Percentiles rank a stretch among this genome's conserved stretches.
Evolutionary conservation across 1,139 yeast species (phyloP).

Genomic region (Zygosaccharomyces pseudobailii): DNA sequence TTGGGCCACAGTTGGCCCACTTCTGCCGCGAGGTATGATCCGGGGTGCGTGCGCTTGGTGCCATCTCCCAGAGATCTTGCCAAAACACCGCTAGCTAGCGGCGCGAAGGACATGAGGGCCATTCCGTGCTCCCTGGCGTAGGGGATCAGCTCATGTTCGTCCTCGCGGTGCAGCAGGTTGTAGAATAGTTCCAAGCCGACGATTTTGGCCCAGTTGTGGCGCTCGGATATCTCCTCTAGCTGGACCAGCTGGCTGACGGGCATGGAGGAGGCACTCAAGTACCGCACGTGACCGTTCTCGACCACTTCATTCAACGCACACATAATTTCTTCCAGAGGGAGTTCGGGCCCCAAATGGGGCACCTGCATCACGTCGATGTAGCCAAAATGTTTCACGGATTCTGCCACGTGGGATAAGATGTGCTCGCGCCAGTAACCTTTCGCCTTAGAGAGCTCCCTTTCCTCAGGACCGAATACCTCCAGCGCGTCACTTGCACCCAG

Average conservation of each 20-base stretch:
- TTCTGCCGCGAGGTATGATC: slow-evolving; percentile 14
- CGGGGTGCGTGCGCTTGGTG: slow-evolving; percentile 22
- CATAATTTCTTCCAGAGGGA: slow-evolving; percentile 46
- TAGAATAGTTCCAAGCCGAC: slow-evolving; percentile 48
- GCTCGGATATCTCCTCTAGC: slow-evolving; percentile 44
- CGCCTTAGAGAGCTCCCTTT: slow-evolving; percentile 27
- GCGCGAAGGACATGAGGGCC: slow-evolving; percentile 50
- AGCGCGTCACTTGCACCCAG: slow-evolving; percentile 25
- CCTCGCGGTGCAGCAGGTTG: slow-evolving; percentile 48
- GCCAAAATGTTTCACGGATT: slow-evolving; percentile 43
- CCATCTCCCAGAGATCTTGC: slow-evolving; percentile 38
- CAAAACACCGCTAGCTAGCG: slow-evolving; percentile 45
- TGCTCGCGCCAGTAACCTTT: slow-evolving; percentile 45
- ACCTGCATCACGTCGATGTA: slow-evolving; percentile 47
- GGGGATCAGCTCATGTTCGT: slow-evolving; percentile 48
- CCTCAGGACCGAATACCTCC: slow-evolving; percentile 12
- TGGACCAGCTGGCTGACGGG: slow-evolving; percentile 42
- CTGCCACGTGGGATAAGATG: slow-evolving; percentile 42
- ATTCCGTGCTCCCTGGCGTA: slow-evolving; percentile 36
- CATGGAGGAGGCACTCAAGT: slow-evolving; percentile 51
- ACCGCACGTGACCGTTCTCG: slow-evolving; percentile 40
- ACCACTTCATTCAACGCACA: slow-evolving; percentile 46
- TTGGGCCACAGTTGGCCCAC: slow-evolving; percentile 22
- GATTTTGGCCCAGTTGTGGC: slow-evolving; percentile 44
- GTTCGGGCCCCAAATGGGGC: slow-evolving; percentile 42